Conservation (phyloP, 805 yeast species). For the Grigorovia yakushimaensis region DNA sequence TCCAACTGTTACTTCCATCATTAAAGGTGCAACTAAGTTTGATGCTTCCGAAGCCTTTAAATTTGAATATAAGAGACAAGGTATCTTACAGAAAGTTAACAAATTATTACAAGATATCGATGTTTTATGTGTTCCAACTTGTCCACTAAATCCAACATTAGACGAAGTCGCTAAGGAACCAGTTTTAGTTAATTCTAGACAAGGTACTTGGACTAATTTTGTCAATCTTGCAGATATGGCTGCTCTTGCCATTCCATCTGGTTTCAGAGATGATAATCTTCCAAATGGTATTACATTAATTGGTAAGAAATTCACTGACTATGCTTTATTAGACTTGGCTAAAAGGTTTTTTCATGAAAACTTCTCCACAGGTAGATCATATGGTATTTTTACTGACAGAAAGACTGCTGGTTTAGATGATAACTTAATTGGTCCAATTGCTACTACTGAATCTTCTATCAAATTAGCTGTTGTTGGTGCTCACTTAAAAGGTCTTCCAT, state of each 20-base stretch:
- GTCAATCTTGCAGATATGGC: slow-evolving; percentile 90
- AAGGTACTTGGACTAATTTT: slow-evolving; percentile 98
- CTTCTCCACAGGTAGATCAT: slow-evolving; percentile 39
- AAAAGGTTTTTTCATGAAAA: slow-evolving; percentile 48
- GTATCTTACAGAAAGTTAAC: slow-evolving; percentile 56
- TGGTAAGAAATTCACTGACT: slow-evolving; percentile 76
- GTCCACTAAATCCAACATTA: slow-evolving; percentile 84
- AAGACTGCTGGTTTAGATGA: slow-evolving; percentile 8
- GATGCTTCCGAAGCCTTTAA: slow-evolving; percentile 78
- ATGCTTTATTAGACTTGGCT: slow-evolving; percentile 80
- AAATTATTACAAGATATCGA: slow-evolving; percentile 51
- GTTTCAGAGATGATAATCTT: slow-evolving; percentile 77
- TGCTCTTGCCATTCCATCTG: slow-evolving; percentile 86
- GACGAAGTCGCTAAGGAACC: slow-evolving; percentile 70
- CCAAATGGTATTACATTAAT: slow-evolving; percentile 87
- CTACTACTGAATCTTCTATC: slow-evolving; percentile 34
- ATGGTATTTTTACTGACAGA: slow-evolving; percentile 35
- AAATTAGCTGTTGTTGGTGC: slow-evolving; percentile 94
- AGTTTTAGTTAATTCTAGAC: slow-evolving; percentile 69
- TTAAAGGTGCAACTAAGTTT: slow-evolving; percentile 66
- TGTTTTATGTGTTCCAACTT: slow-evolving; percentile 81
- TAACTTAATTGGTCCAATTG: slow-evolving; percentile 15
- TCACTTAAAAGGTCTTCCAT: slow-evolving; percentile 76
- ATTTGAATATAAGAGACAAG: slow-evolving; percentile 80
- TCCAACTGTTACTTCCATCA: slow-evolving; percentile 71